A percentile compares a stretch with the other conserved stretches of the same genome.
Conservation (phyloP, 768 basidiomycete species). For the Agaricus blazei region DNA sequence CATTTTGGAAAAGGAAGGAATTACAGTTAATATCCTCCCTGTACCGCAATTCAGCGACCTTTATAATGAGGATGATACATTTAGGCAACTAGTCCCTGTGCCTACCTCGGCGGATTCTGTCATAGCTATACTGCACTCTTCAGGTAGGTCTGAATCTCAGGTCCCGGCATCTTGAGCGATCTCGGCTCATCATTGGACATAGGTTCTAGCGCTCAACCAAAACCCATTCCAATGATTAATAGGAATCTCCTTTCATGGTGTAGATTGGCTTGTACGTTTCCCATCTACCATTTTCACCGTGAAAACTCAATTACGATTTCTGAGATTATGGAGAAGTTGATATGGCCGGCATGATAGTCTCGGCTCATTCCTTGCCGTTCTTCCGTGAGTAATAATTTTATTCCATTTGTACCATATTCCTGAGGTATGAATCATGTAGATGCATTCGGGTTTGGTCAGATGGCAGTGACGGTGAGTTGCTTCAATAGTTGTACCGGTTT, state of each 20-base stretch:
- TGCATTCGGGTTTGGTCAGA: constrained; percentile 14
- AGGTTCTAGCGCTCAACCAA: constrained; percentile 22
- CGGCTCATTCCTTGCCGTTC: constrained; percentile 14
- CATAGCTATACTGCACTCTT: constrained; percentile 17
- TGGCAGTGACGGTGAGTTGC: constrained; percentile 10
- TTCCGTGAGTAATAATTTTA: constrained; percentile 13
- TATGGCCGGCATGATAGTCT: constrained; percentile 15
- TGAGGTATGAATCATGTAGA: background rate
- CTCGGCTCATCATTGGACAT: background rate
- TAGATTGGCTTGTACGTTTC: constrained; percentile 12
- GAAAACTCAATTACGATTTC: background rate
- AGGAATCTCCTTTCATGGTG: constrained; percentile 11
- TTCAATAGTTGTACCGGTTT: background rate
- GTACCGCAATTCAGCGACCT: constrained; percentile 5
- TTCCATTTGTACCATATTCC: background rate
- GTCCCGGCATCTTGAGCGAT: background rate
- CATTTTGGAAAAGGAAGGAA: background rate
- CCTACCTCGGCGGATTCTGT: background rate
- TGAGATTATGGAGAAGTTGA: constrained; percentile 20
- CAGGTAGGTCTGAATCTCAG: constrained; percentile 11
- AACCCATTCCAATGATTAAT: constrained; percentile 14
- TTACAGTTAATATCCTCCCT: background rate
- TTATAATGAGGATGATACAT: background rate
- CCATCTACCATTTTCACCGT: background rate
- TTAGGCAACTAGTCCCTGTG: background rate